Evolutionary conservation across 2,329 filamentous ascomycete species (phyloP), one percentile per base, ranked within the genome.

Genomic region (Talaromyces sp.): DNA sequence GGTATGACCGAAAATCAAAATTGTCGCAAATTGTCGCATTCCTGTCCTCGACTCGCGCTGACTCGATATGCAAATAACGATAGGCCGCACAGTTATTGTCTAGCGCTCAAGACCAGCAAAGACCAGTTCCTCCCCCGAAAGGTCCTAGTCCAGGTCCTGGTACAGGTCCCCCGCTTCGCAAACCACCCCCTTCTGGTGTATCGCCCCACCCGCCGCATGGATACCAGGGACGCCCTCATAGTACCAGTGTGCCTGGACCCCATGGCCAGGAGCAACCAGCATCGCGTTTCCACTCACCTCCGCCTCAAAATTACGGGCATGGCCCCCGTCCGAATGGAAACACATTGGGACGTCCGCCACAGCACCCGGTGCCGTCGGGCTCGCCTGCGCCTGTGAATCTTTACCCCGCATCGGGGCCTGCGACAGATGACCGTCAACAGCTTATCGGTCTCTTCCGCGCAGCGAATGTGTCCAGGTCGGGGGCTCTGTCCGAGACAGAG

Each of bases 381-480:
- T 67, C 85, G 91, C 68, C 84, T 86, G 65, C 86, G 87, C 66
- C 83, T 35, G 32, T 4, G 91, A 55, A 55, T 63, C 77, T 83
- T 64, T 79, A 79, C 73, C 80, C 69, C 74, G 79, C 78, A 71
- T 63, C 78, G 75, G 59, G 82, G 68, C 62, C 81, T 61, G 68
- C 78, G 73, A 63, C 81, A 75, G 65, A 83, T 78, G 67, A 82
- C 73, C 81, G 82, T 13, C 77, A 82, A 57, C 83, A 86, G 63
- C 82, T 99, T 19, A 86, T 91, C 73, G 90, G 90, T 4, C 81
- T 98, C 27, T 99, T 98, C 78, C 84, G 90, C 63, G 91, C 92
- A 1, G 93, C 97, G 14, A 96, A 99, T 77, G 93, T 66, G 32
- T 74, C 73, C 85, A 88, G 86, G 59, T 91, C 84, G 56, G 93